Evolutionary conservation across 1,284 basidiomycete species (phyloP).

Genomic region (Leccinum variabile): DNA sequence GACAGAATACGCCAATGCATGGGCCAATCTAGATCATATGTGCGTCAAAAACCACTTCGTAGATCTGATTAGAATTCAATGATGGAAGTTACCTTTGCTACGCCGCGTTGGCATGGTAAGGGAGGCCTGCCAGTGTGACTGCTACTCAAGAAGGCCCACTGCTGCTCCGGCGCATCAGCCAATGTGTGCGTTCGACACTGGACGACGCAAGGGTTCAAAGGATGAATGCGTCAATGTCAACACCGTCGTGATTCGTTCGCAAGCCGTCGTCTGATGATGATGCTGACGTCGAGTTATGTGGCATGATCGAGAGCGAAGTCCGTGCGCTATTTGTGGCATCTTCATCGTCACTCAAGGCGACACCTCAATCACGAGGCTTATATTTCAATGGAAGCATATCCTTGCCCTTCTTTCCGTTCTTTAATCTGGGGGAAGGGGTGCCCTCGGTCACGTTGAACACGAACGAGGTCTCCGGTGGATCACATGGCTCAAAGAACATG

Average conservation of each 20-base stretch:
- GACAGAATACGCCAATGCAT: conserved; percentile 46
- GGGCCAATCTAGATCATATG: conserved; percentile 47
- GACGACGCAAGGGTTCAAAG: conserved; percentile 65
- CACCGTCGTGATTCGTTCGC: conserved; percentile 29
- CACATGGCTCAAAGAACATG: conserved; percentile 52
- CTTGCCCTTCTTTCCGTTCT: conserved; percentile 38
- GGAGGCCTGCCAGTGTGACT: no score
- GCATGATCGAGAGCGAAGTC: conserved; percentile 44
- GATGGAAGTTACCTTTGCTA: conserved; percentile 39
- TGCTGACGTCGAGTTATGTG: conserved; percentile 55
- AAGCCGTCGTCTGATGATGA: conserved; percentile 51
- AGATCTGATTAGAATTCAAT: conserved; percentile 31
- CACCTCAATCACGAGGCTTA: conserved; percentile 66
- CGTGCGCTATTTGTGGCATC: conserved; percentile 36
- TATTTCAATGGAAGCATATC: conserved; percentile 62
- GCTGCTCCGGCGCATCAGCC: conserved; percentile 71
- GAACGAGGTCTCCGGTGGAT: conserved; percentile 50
- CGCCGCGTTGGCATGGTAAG: conserved; percentile 63
- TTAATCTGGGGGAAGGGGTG: conserved; percentile 58
- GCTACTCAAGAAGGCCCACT: conserved; percentile 72
- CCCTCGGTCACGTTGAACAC: conserved; percentile 52
- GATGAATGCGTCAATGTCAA: conserved; percentile 69
- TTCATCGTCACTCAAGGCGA: conserved; percentile 62
- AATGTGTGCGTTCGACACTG: conserved; percentile 47
- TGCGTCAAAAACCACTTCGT: conserved; percentile 10